Evolutionary conservation across 208 protist genomes (phyloP).

Genomic region (Leishmania amazonensis): DNA sequence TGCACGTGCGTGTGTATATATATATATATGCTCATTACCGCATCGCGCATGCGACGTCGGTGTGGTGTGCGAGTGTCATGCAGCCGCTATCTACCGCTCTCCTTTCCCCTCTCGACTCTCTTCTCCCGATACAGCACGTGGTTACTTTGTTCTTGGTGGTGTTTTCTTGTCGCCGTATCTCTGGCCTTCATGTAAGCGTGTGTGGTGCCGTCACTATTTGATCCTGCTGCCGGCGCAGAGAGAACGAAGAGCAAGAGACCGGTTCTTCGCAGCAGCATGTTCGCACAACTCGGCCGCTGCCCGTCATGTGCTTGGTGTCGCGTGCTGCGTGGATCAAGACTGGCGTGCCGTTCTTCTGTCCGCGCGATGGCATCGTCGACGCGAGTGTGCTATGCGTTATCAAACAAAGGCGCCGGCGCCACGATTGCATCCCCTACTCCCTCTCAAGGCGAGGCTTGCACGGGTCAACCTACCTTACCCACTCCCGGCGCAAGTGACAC

Average conservation of each 20-base stretch:
- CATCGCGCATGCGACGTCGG: not conserved
- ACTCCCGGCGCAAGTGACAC: slow-evolving; percentile 1
- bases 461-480: not conserved
- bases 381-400: not conserved
- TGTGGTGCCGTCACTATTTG: not conserved
- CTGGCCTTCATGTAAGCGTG: not conserved
- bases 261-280: not conserved
- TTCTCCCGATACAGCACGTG: not conserved
- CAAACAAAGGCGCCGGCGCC: not conserved
- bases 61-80: not conserved
- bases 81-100: not conserved
- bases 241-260: not conserved
- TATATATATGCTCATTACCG: not conserved
- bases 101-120: not conserved
- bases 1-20: not conserved
- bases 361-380: not conserved
- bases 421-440: not conserved
- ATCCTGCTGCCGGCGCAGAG: not conserved
- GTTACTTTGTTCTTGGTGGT: not conserved
- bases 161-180: not conserved
- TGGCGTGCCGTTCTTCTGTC: not conserved
- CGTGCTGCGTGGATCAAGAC: not conserved
- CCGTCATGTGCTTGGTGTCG: not conserved
- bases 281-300: not conserved
- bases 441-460: not conserved